Percentiles rank a stretch among this genome's conserved stretches.
Evolutionary conservation across 495 filamentous ascomycete genomes (phyloP).

Genomic region (Letharia columbiana): DNA sequence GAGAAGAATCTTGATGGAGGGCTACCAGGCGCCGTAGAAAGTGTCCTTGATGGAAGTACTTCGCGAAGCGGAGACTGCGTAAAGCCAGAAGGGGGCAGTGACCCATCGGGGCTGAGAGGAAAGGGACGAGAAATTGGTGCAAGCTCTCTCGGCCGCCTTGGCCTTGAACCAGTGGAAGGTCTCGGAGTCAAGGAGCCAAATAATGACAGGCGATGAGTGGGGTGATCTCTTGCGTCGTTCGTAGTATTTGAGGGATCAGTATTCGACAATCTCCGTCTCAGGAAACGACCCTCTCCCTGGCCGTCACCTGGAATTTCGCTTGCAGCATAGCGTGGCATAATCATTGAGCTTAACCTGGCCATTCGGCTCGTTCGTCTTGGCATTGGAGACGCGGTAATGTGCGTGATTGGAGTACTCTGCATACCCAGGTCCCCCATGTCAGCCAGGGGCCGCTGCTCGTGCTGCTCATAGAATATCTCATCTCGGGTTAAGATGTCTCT

Average conservation of each 20-base stretch:
- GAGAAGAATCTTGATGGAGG: slow-evolving; percentile 12
- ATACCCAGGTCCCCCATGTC: slow-evolving; percentile 25
- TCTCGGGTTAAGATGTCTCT: slow-evolving; percentile 22
- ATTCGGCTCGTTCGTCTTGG: slow-evolving; percentile 42
- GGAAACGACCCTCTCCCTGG: slow-evolving; percentile 41
- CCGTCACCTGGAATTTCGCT: slow-evolving; percentile 38
- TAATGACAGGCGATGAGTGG: slow-evolving; percentile 21
- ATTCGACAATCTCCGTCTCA: slow-evolving; percentile 32
- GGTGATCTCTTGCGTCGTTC: background rate
- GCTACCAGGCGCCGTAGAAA: background rate
- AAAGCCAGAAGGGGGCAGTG: slow-evolving; percentile 23
- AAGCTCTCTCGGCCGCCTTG: slow-evolving; percentile 26
- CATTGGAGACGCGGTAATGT: slow-evolving; percentile 31
- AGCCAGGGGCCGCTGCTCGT: slow-evolving; percentile 24
- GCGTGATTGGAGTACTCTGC: slow-evolving; percentile 26
- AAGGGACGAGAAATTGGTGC: slow-evolving; percentile 26
- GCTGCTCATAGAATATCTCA: slow-evolving; percentile 27
- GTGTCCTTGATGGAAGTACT: slow-evolving; percentile 12
- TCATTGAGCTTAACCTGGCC: slow-evolving; percentile 42
- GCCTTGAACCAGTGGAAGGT: slow-evolving; percentile 22
- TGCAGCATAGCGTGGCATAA: slow-evolving; percentile 43
- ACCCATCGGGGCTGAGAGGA: slow-evolving; percentile 23
- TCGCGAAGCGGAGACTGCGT: slow-evolving; percentile 16
- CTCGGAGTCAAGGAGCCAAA: slow-evolving; percentile 28
- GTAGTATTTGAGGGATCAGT: slow-evolving; percentile 8